A percentile compares a stretch with the other conserved stretches of the same genome.
Conservation (phyloP, 2,329 filamentous ascomycete species). For the Cercospora sp. region DNA sequence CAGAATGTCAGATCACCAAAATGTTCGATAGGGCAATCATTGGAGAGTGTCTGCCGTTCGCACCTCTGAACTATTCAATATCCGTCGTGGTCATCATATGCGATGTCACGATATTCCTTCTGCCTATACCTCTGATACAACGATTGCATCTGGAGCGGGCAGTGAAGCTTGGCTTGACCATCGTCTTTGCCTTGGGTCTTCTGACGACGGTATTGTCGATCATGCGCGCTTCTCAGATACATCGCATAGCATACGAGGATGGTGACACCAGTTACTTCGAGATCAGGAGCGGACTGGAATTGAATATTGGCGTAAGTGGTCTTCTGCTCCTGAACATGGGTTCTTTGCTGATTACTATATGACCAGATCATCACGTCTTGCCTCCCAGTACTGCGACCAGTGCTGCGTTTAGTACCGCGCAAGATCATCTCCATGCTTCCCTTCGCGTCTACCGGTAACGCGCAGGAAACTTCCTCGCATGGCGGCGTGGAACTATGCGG, state of each 20-base stretch:
- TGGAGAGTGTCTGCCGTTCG: constrained; percentile 86
- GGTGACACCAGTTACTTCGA: constrained; percentile 23
- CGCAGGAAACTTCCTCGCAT: not conserved
- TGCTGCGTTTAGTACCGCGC: constrained; percentile 19
- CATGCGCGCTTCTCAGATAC: constrained; percentile 21
- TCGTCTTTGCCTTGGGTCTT: constrained; percentile 23
- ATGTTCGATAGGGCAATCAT: constrained; percentile 56
- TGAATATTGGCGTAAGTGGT: constrained; percentile 23
- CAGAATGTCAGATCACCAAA: constrained; percentile 13
- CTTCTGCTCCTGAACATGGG: not conserved
- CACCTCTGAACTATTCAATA: constrained; percentile 85
- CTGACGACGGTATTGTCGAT: constrained; percentile 23
- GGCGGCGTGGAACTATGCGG: constrained; percentile 10
- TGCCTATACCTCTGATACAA: constrained; percentile 24
- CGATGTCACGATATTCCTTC: constrained; percentile 23
- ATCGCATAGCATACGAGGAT: constrained; percentile 22
- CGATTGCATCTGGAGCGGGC: constrained; percentile 21
- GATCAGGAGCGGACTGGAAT: constrained; percentile 20
- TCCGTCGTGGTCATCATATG: constrained; percentile 20
- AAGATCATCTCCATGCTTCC: constrained; percentile 20
- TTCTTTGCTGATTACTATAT: not conserved
- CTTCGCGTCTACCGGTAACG: constrained; percentile 5
- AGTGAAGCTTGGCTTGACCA: constrained; percentile 21
- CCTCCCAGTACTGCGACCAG: constrained; percentile 23
- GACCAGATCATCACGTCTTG: constrained; percentile 26